Percentiles rank a stretch among this genome's conserved stretches.
Evolutionary conservation across 192 early-diverging fungal genomes (phyloP).

Genomic region (Dissophora ornata): DNA sequence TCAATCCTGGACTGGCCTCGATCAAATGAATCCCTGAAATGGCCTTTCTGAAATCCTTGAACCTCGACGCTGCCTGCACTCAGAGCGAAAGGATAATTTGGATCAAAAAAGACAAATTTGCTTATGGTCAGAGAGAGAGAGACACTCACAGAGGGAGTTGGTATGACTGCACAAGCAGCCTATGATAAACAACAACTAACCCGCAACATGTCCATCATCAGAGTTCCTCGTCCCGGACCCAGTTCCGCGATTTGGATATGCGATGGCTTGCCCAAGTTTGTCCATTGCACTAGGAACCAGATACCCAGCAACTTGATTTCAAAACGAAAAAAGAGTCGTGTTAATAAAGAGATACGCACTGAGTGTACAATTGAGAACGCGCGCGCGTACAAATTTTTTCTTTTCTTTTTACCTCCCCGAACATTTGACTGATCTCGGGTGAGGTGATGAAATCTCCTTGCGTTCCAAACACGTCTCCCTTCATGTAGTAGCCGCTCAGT

Average conservation of each 20-base stretch:
- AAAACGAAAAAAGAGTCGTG: neutral
- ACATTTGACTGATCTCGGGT: constrained; percentile 98
- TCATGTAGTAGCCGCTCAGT: constrained; percentile 93
- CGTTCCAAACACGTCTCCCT: constrained; percentile 88
- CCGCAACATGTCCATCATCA: constrained; percentile 92
- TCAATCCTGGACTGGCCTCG: constrained; percentile 85
- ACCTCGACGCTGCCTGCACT: constrained; percentile 71
- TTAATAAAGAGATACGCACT: constrained; percentile 10
- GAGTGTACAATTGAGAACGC: too few relatives aligned
- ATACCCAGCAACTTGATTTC: constrained; percentile 75
- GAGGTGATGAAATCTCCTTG: constrained; percentile 96
- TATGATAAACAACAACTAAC: too few relatives aligned
- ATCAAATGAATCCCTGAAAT: constrained; percentile 82
- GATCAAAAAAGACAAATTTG: too few relatives aligned
- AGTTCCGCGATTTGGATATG: constrained; percentile 76
- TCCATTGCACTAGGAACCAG: constrained; percentile 91
- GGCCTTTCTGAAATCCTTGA: constrained; percentile 70
- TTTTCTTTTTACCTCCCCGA: constrained; percentile 91
- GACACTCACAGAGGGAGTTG: too few relatives aligned
- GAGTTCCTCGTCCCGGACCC: constrained; percentile 94
- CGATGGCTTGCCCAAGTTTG: constrained; percentile 70
- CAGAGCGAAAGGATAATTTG: too few relatives aligned
- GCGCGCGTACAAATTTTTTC: too few relatives aligned
- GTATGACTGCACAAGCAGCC: too few relatives aligned
- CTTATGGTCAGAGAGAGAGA: too few relatives aligned